These are phyloP conservation scores for Naganishia antarctica DNA, from an alignment of 768 basidiomycete species.

Conservation along the genomic window DNA sequence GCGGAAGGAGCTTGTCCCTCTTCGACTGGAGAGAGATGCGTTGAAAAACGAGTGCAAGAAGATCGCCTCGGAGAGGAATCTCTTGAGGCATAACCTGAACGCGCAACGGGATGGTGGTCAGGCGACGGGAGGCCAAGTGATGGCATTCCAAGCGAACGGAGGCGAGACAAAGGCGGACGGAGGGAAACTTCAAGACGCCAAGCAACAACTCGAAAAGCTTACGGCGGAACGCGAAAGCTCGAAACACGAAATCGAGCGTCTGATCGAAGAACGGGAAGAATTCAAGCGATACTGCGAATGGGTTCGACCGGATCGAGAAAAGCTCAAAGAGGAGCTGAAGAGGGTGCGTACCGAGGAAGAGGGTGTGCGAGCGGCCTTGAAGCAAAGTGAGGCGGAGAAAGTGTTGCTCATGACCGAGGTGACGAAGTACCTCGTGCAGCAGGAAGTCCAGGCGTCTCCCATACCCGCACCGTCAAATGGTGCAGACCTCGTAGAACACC, in stretches of 20 bases:
- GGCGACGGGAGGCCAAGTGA: too few relatives aligned
- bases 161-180: too few relatives aligned
- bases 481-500: not conserved
- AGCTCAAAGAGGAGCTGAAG: slow-evolving; percentile 2
- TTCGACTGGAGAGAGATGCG: not conserved
- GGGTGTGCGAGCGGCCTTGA: not conserved
- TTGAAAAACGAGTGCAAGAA: slow-evolving; percentile 7
- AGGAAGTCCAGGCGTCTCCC: not conserved
- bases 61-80: not conserved
- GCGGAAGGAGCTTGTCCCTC: not conserved
- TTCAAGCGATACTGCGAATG: slow-evolving; percentile 15
- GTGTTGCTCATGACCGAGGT: not conserved
- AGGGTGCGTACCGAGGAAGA: not conserved
- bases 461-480: not conserved
- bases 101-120: not conserved
- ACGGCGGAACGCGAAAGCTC: not conserved
- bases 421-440: slow-evolving; percentile 3
- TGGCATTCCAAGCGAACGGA: too few relatives aligned
- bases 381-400: not conserved
- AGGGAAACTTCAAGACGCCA: too few relatives aligned
- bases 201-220: not conserved
- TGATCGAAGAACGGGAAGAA: not conserved
- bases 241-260: not conserved
- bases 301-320: slow-evolving; percentile 10
- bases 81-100: slow-evolving; percentile 1